Evolutionary conservation across 768 basidiomycete genomes (phyloP).

Genomic region (Rhodotorula graminis): DNA sequence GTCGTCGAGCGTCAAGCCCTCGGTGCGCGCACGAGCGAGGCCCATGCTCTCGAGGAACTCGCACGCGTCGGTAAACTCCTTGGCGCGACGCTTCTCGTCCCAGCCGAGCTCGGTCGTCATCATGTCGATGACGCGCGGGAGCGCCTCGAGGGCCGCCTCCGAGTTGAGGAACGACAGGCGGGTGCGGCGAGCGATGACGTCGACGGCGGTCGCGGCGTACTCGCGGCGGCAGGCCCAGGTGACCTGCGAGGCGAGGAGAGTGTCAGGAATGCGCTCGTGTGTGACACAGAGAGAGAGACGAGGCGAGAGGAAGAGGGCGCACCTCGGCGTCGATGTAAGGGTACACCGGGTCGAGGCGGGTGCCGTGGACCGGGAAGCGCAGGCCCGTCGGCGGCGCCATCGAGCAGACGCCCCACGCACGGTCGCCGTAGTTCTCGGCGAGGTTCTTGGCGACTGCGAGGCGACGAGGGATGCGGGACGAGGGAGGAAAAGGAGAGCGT

Average conservation of each 20-base stretch:
- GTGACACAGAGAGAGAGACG: conserved; percentile 77
- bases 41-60: conserved; percentile 81
- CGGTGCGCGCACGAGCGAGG: conserved; percentile 49
- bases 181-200: conserved; percentile 78
- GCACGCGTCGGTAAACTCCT: conserved; percentile 61
- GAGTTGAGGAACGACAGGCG: conserved; percentile 93
- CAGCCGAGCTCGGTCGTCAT: conserved; percentile 83
- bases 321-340: conserved; percentile 89
- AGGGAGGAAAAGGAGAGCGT: too few relatives aligned
- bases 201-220: conserved; percentile 85
- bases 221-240: conserved; percentile 67
- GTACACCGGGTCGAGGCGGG: conserved; percentile 64
- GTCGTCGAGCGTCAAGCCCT: conserved; percentile 41
- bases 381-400: conserved; percentile 69
- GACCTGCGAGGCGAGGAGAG: not conserved
- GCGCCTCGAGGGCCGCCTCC: conserved; percentile 71
- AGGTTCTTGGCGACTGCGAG: conserved; percentile 73
- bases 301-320: too few relatives aligned
- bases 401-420: conserved; percentile 88
- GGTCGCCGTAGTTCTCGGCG: conserved; percentile 89
- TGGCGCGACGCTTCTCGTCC: conserved; percentile 57
- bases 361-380: conserved; percentile 81
- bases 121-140: conserved; percentile 83
- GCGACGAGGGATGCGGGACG: too few relatives aligned
- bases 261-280: conserved; percentile 58